Percentiles rank a stretch among this genome's conserved stretches.
These are phyloP conservation scores for Plectranthus barbatus DNA, from an alignment of 257 asterid species.

Conservation along the genomic window DNA sequence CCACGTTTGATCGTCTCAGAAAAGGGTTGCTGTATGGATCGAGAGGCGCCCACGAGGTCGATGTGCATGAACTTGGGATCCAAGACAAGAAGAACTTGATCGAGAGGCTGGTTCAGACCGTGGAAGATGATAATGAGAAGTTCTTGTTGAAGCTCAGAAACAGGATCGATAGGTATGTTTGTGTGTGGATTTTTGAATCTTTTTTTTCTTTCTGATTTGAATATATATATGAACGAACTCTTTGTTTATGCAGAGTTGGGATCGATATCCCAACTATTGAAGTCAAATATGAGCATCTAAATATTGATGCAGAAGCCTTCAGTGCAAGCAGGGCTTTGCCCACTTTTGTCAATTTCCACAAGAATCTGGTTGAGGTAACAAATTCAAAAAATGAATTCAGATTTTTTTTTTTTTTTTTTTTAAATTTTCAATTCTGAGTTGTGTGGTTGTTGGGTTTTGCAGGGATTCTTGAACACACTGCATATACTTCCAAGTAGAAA, in stretches of 20 bases:
- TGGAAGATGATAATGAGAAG: slow-evolving; percentile 55
- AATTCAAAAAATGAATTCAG: background rate
- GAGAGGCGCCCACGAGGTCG: slow-evolving; percentile 36
- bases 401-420: too few relatives aligned
- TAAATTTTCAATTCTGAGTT: too few relatives aligned
- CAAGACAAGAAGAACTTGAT: slow-evolving; percentile 34
- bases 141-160: slow-evolving; percentile 42
- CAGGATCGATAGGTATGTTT: slow-evolving; percentile 36
- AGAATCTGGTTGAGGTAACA: slow-evolving; percentile 25
- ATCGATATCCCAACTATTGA: slow-evolving; percentile 44
- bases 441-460: background rate
- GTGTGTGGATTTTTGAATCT: background rate
- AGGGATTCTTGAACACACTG: slow-evolving; percentile 31
- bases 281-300: slow-evolving; percentile 37
- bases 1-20: slow-evolving; percentile 51
- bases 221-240: background rate
- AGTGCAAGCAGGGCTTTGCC: slow-evolving; percentile 35
- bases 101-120: slow-evolving; percentile 40
- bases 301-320: slow-evolving; percentile 33
- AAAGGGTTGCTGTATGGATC: slow-evolving; percentile 50
- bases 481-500: slow-evolving; percentile 36
- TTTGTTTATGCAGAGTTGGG: slow-evolving; percentile 30
- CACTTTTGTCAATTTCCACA: slow-evolving; percentile 29
- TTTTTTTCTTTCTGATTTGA: background rate
- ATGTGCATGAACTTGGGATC: slow-evolving; percentile 35